These are phyloP conservation scores for Bipolaris bicolor DNA, from an alignment of 2,329 filamentous ascomycete genomes.

Conservation along the genomic window DNA sequence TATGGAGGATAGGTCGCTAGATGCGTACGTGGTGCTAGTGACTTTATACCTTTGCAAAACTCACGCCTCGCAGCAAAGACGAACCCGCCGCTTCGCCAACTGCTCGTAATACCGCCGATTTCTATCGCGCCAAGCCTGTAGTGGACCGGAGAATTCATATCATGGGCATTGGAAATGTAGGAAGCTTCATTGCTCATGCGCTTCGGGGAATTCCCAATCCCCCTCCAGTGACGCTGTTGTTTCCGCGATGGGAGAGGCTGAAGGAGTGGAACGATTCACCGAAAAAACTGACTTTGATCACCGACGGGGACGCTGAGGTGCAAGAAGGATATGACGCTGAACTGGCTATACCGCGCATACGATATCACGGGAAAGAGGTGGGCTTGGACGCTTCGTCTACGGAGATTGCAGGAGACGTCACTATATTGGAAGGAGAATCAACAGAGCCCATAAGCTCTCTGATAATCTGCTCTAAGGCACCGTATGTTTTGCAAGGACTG, in stretches of 20 bases:
- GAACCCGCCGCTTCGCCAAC: slow-evolving; percentile 9
- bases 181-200: slow-evolving; percentile 76
- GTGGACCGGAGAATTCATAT: slow-evolving; percentile 61
- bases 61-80: slow-evolving; percentile 25
- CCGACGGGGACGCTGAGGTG: slow-evolving; percentile 50
- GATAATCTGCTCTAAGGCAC: slow-evolving; percentile 78
- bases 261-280: slow-evolving; percentile 55
- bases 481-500: slow-evolving; percentile 70
- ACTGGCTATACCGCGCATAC: slow-evolving; percentile 44
- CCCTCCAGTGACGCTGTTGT: slow-evolving; percentile 80
- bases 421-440: slow-evolving; percentile 34
- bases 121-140: slow-evolving; percentile 41
- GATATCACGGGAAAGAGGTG: slow-evolving; percentile 49
- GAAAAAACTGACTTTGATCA: slow-evolving; percentile 55
- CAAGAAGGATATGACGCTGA: slow-evolving; percentile 56
- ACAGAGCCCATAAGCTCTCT: slow-evolving; percentile 70
- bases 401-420: slow-evolving; percentile 12
- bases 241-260: slow-evolving; percentile 62
- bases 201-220: slow-evolving; percentile 66
- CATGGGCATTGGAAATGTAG: slow-evolving; percentile 81
- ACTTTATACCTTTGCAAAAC: background rate
- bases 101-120: slow-evolving; percentile 30
- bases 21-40: slow-evolving; percentile 12
- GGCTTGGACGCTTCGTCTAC: slow-evolving; percentile 19
- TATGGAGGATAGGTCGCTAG: slow-evolving; percentile 21